Evolutionary conservation across 805 yeast species (phyloP).

Genomic region (Monosporozyma siamensis): DNA sequence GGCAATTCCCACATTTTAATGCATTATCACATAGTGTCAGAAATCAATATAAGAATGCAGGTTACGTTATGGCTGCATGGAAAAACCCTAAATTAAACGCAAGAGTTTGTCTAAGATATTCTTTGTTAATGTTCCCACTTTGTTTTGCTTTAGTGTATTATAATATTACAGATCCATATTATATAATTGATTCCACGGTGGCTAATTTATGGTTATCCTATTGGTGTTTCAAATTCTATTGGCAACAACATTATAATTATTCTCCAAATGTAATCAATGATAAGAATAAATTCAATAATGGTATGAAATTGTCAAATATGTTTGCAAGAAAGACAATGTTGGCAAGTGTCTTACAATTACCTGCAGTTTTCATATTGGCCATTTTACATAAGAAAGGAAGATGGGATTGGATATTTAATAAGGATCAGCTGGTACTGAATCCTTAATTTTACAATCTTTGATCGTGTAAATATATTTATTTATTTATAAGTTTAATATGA

Average conservation of each 20-base stretch:
- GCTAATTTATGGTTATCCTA: constrained; percentile 81
- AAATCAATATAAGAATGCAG: constrained; percentile 83
- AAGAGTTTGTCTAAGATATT: constrained; percentile 82
- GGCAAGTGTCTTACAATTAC: constrained; percentile 92
- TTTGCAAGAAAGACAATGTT: constrained; percentile 83
- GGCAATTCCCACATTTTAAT: constrained; percentile 99
- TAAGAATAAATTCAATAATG: constrained; percentile 37
- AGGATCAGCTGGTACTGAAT: neutral
- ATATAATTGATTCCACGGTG: constrained; percentile 69
- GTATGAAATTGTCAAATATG: constrained; percentile 47
- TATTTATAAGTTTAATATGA: constrained; percentile 11
- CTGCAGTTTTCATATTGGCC: constrained; percentile 80
- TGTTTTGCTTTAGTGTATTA: constrained; percentile 75
- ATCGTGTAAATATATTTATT: neutral
- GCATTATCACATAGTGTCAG: constrained; percentile 81
- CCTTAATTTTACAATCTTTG: too few relatives aligned
- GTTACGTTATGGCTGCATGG: constrained; percentile 96
- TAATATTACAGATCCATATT: constrained; percentile 74
- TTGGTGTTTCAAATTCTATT: constrained; percentile 76
- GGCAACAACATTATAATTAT: constrained; percentile 62
- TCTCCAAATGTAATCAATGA: constrained; percentile 30
- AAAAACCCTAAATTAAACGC: constrained; percentile 88
- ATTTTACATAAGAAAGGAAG: constrained; percentile 93
- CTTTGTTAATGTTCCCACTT: constrained; percentile 87
- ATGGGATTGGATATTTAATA: constrained; percentile 61